Conservation (phyloP, 495 filamentous ascomycete species). For the Cenococcum geophilum region DNA sequence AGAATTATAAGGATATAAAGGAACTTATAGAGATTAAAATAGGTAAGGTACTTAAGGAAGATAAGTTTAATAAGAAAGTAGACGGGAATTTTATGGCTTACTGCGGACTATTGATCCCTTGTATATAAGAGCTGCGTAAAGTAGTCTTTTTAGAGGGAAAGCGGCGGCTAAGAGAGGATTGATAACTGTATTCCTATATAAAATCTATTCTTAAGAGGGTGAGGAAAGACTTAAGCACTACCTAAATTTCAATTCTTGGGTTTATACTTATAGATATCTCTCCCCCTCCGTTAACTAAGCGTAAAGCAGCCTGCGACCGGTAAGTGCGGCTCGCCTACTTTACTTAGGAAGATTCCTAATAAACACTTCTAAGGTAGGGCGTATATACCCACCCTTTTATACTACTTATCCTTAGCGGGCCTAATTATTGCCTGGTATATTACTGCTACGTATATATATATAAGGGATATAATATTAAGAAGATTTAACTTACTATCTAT, state of each 20-base stretch:
- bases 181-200: constrained; percentile 28
- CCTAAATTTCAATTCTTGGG: neutral
- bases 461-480: too few species aligned
- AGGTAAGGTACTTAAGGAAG: constrained; percentile 32
- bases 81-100: constrained; percentile 34
- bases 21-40: constrained; percentile 26
- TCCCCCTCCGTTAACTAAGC: too few species aligned
- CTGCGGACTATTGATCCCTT: constrained; percentile 27
- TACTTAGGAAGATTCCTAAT: too few species aligned
- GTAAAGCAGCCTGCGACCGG: too few species aligned
- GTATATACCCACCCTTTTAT: too few species aligned
- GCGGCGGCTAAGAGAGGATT: constrained; percentile 28
- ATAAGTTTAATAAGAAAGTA: constrained; percentile 31
- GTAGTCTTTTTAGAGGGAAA: constrained; percentile 35
- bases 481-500: too few species aligned
- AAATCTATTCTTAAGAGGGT: constrained; percentile 24
- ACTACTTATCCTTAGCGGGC: too few species aligned
- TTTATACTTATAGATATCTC: too few species aligned
- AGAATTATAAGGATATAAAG: constrained; percentile 11
- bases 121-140: constrained; percentile 35
- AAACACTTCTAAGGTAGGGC: too few species aligned
- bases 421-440: too few species aligned
- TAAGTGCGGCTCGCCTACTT: too few species aligned
- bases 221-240: constrained; percentile 8
- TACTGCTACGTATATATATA: too few species aligned